Base-by-base conservation (phyloP, 352 stramenopile genomes). In the Globisporangium solare region DNA sequence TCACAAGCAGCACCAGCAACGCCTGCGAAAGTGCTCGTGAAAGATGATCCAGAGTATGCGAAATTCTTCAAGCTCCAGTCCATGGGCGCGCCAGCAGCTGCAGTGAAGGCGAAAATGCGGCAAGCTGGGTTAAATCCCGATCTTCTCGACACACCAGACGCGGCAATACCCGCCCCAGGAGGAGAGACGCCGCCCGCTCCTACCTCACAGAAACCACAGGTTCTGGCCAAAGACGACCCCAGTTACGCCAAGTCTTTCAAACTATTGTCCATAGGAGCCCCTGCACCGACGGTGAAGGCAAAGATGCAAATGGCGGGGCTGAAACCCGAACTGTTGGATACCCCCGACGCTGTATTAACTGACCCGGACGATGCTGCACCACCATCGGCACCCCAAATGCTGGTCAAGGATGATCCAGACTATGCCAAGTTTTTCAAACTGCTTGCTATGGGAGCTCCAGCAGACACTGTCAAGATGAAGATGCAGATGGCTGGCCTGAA, bases 111-210 rank as follows among this genome's bases (percentile, higher is more conserved):
- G 0, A 88, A 89, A 51, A 86, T 86, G 73, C 32, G 42, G 11
- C 69, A 80, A 59, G 94, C 97, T 65, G 89, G 87, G 1, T 57
- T 97, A 21, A 92, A 98, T 68, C 70, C 85, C 41, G 71, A 79
- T 3, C 60, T 88, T 3, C 56, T 91, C 8, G 77, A 89, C 46
- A 89, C 74, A 0, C 81, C 83, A 12, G 73, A 89, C 32, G 77
- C 74, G 3, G 56, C 67, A 3, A 55, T 89, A 31, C 61, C 66
- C 1, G 45, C 5, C 27, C 7, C 27, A 10, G 5, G 27, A 35
- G 55, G 4, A 74, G 55, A 51, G 41, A 21, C 8, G 13, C 18
- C 50, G 43, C 3, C 14, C 20, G 32, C n/a, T 17, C 17, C 59
- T 49, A 20, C 27, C 22, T n/a, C 37, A 56, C 58, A 45, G 49